A percentile compares a stretch with the other conserved stretches of the same genome.
phyloP scores from a whole-genome alignment of 208 protist species.

The Naegleria gruberi region DNA sequence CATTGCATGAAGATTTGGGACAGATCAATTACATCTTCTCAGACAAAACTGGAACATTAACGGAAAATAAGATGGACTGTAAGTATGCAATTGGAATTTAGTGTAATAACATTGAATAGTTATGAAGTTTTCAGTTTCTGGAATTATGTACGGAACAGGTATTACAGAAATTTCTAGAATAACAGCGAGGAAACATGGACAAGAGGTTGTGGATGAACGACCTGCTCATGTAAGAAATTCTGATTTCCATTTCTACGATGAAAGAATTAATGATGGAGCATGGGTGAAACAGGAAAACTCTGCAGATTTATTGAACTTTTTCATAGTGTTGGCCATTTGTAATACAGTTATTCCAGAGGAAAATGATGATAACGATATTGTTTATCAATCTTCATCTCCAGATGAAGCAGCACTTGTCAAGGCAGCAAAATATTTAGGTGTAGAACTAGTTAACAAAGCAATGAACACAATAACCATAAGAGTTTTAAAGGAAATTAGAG shows the following conservation, averaged over 20 bases:
- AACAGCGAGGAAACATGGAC: neutral
- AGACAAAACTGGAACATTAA: conserved; percentile 81
- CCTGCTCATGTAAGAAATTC: no score
- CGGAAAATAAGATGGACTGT: conserved; percentile 62
- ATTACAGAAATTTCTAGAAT: conserved; percentile 16
- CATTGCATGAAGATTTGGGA: conserved; percentile 49
- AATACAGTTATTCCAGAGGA: conserved; percentile 39
- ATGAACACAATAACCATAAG: neutral
- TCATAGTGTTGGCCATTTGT: conserved; percentile 32
- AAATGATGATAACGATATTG: conserved; percentile 21
- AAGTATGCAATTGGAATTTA: conserved; percentile 30
- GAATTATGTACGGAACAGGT: conserved; percentile 15
- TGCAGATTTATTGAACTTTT: conserved; percentile 1
- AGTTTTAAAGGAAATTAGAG: neutral
- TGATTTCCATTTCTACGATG: conserved; percentile 7
- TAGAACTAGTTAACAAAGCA: conserved; percentile 24
- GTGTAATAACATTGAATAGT: conserved; percentile 34
- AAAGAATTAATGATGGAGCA: neutral
- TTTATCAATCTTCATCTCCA: conserved; percentile 34
- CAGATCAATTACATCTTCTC: conserved; percentile 69
- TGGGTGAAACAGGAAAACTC: conserved; percentile 20
- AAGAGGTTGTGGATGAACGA: neutral
- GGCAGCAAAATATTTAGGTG: conserved; percentile 26
- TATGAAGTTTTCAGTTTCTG: conserved; percentile 24
- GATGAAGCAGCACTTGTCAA: conserved; percentile 35